A percentile compares a stretch with the other conserved stretches of the same genome.
These are phyloP conservation scores for Dioscorea zingiberensis DNA, from an alignment of 106 monocot species.

Conservation along the genomic window DNA sequence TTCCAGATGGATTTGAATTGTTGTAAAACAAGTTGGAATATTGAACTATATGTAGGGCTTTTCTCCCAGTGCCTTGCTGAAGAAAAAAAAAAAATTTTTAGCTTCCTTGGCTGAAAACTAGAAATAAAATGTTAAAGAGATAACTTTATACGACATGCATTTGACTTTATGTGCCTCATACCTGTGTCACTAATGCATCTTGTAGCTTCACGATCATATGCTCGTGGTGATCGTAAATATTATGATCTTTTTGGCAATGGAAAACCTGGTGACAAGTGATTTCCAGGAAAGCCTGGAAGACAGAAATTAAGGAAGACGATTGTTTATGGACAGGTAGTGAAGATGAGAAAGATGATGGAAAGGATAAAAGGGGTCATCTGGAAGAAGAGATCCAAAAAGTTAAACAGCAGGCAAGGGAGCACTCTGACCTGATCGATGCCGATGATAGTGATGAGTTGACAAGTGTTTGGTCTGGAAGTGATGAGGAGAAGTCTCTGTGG, in stretches of 20 bases:
- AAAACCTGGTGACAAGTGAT: constrained; percentile 69
- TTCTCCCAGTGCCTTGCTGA: no score
- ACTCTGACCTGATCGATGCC: constrained; percentile 70
- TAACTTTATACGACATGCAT: no score
- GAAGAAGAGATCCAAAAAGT: constrained; percentile 61
- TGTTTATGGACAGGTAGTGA: constrained; percentile 68
- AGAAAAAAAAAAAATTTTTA: no score
- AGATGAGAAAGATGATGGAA: constrained; percentile 28
- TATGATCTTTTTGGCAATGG: constrained; percentile 67
- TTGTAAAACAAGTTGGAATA: no score
- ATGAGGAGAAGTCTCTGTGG: constrained; percentile 83
- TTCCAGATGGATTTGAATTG: no score
- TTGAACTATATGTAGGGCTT: no score
- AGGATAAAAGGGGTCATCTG: constrained; percentile 21
- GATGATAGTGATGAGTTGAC: constrained; percentile 89
- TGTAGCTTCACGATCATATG: constrained; percentile 52
- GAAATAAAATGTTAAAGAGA: no score
- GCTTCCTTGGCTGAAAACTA: no score
- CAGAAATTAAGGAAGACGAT: constrained; percentile 54
- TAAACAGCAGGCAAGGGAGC: constrained; percentile 53
- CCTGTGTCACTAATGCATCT: no score
- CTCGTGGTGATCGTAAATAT: constrained; percentile 24
- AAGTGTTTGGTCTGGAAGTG: constrained; percentile 78
- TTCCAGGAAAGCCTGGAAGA: constrained; percentile 76
- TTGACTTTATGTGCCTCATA: no score